Evolutionary conservation across 2,329 filamentous ascomycete species (phyloP).

Genomic region (Rugonectria rugulosa): DNA sequence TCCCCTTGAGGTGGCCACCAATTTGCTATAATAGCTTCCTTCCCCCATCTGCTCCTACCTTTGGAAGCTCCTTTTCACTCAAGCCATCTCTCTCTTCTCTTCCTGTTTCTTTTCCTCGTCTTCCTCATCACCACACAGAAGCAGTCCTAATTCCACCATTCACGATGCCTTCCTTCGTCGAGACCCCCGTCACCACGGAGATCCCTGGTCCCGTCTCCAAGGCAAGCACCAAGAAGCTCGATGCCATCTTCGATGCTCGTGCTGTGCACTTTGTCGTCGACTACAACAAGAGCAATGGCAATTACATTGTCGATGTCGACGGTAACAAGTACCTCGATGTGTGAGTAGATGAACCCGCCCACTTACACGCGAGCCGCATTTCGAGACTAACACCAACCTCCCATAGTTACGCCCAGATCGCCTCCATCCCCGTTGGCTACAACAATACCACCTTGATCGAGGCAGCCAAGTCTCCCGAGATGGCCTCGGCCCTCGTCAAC

Average conservation of each 20-base stretch:
- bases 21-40: constrained; percentile 40
- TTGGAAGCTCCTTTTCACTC: not conserved
- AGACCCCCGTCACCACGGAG: constrained; percentile 46
- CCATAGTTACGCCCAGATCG: constrained; percentile 77
- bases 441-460: constrained; percentile 75
- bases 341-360: constrained; percentile 41
- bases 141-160: constrained; percentile 19
- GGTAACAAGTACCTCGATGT: constrained; percentile 59
- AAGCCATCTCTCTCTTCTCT: constrained; percentile 23
- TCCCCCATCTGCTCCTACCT: constrained; percentile 22
- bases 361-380: not conserved
- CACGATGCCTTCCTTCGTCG: constrained; percentile 44
- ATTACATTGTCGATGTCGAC: constrained; percentile 60
- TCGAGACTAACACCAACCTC: constrained; percentile 1
- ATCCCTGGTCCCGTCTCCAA: constrained; percentile 50
- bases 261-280: constrained; percentile 61
- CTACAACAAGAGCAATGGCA: constrained; percentile 60
- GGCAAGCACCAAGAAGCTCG: constrained; percentile 51
- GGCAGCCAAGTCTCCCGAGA: constrained; percentile 73
- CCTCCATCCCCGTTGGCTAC: constrained; percentile 84
- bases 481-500: constrained; percentile 78
- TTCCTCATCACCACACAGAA: constrained; percentile 19
- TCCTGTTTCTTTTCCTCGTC: not conserved
- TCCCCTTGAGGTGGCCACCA: constrained; percentile 17
- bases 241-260: constrained; percentile 59